Conservation (phyloP, 306 rosid genomes). For the Trichosanthes cucumerina region DNA sequence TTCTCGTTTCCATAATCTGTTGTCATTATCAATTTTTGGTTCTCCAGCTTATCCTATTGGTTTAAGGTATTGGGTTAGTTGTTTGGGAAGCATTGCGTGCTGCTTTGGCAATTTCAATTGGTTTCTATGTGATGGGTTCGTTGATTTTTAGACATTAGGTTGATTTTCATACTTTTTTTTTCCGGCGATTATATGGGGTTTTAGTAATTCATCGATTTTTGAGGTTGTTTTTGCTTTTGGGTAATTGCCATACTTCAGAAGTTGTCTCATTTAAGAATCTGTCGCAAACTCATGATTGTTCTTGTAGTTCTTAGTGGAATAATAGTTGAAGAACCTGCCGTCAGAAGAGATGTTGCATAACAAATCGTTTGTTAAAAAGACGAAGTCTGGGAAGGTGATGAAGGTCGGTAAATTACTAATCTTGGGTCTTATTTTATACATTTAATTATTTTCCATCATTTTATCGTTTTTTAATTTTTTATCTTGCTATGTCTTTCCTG, state of each 20-base stretch:
- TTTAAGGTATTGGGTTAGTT: neutral
- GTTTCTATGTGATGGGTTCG: neutral
- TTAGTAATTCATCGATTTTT: neutral
- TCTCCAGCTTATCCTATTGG: neutral
- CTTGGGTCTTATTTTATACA: slow-evolving; percentile 8
- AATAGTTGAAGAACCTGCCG: neutral
- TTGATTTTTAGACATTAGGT: neutral
- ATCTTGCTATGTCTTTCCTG: neutral
- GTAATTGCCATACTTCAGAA: neutral
- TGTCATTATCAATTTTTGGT: neutral
- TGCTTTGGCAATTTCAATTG: neutral
- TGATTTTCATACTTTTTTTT: neutral
- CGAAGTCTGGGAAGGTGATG: slow-evolving; percentile 64
- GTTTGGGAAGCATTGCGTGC: neutral
- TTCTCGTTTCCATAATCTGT: neutral
- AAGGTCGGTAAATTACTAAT: slow-evolving; percentile 30
- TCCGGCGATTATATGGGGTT: neutral
- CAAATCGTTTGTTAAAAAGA: slow-evolving; percentile 73
- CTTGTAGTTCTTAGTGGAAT: neutral
- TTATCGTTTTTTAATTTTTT: neutral
- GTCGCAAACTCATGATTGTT: neutral
- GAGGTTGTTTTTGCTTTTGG: neutral
- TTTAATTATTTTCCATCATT: neutral
- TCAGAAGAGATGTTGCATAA: slow-evolving; percentile 57
- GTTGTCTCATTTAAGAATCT: neutral